Base-by-base conservation (phyloP, 2,329 filamentous ascomycete genomes). In the Talaromyces funiculosus region DNA sequence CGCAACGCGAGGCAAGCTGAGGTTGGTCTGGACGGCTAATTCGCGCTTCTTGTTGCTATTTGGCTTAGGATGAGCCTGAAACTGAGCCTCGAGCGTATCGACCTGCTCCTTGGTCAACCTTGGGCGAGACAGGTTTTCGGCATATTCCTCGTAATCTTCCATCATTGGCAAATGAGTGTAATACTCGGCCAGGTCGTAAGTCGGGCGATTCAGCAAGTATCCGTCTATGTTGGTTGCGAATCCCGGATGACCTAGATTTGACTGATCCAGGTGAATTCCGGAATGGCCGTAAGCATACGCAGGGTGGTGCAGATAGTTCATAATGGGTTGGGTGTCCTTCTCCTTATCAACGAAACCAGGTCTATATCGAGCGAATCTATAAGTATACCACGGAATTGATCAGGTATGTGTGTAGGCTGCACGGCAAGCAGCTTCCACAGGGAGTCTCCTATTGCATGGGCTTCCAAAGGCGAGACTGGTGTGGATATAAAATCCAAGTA, bases 41-140 rank as follows among this genome's bases (percentile, higher is more conserved):
- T 79, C 74, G 60, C 77, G 77, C 69, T 81, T 81, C 51, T 77
- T 72, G 63, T 78, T 78, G 66, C 77, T 80, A 63, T 76, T 81
- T 9, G 79, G 79, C 65, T 81, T 81, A 37, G 78, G 78, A 62
- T 80, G 78, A 37, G 77, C 74, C 65, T 78, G 77, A 62, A 81
- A 81, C 59, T 81, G 77, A 42, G 74, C 71, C 66, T 81, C 79
- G 26, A 81, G 66, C 3, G 77, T 77, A 64, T 80, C 78, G 40
- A 81, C 77, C 70, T 81, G 79, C 61, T 81, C 79, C 63, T 80
- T 80, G 62, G 79, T 81, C 66, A 81, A 74, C 38, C 79, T 74
- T 10, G 79, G 79, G 16, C 78, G 73, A 16, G 78, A 80, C 42
- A 79, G 69, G 63, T 77, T 78, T 66, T 81, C 79, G 37, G 76